phyloP scores from a whole-genome alignment of 805 yeast genomes.

The Candida hungchunana region DNA sequence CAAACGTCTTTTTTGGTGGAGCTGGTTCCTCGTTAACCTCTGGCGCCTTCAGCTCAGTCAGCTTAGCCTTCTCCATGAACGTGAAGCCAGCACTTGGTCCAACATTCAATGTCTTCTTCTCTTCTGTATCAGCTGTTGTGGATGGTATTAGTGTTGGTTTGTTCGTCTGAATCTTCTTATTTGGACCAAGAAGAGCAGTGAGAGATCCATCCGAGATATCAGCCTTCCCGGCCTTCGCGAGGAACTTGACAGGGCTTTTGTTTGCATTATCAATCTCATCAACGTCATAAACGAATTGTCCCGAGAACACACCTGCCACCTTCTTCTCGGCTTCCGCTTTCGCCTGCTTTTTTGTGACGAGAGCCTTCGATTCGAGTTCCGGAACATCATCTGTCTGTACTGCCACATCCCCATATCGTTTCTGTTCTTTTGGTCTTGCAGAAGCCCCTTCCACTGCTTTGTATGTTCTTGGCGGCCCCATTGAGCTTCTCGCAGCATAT shows the following conservation, averaged over 20 bases:
- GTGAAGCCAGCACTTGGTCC: conserved; percentile 31
- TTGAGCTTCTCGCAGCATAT: conserved; percentile 18
- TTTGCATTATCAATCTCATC: conserved; percentile 18
- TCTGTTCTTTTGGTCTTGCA: neutral
- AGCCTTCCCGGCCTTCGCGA: conserved; percentile 3
- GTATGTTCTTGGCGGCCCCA: conserved; percentile 2
- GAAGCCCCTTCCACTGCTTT: conserved; percentile 2
- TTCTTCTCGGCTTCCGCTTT: conserved; percentile 19
- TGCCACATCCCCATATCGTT: conserved; percentile 18
- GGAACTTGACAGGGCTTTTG: conserved; percentile 23
- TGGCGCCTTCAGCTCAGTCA: neutral
- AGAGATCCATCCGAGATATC: conserved; percentile 12
- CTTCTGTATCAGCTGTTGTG: neutral
- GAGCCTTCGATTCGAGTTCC: conserved; percentile 13
- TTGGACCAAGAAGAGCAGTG: conserved; percentile 16
- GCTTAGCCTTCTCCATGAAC: conserved; percentile 15
- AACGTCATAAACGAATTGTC: conserved; percentile 23
- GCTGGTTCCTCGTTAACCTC: neutral
- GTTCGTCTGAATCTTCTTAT: conserved; percentile 17
- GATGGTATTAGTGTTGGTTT: conserved; percentile 10
- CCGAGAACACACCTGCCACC: conserved; percentile 26
- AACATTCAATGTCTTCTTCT: conserved; percentile 2
- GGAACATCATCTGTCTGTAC: conserved; percentile 26
- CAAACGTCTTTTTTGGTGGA: conserved; percentile 1
- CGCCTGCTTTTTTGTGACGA: conserved; percentile 10